Conservation (phyloP, 129 eudicot species). For the Deinandra increscens region DNA sequence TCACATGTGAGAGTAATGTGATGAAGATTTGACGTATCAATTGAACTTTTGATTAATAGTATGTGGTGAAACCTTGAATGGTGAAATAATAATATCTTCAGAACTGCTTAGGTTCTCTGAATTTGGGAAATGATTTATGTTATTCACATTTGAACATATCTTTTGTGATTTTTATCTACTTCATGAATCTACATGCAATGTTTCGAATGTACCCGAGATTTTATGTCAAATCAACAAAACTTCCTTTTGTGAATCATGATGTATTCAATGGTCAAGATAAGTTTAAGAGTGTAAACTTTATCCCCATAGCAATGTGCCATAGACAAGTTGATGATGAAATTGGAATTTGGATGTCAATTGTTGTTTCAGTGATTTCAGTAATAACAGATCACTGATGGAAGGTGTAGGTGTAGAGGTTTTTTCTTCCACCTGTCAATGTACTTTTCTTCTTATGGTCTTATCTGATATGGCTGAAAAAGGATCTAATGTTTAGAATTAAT, state of each 20-base stretch:
- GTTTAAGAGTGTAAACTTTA: background rate
- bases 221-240: conserved; percentile 8
- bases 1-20: conserved; percentile 2
- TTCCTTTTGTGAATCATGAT: conserved; percentile 14
- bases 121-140: conserved; percentile 16
- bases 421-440: background rate
- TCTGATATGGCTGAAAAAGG: background rate
- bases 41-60: background rate
- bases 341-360: conserved; percentile 1
- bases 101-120: background rate
- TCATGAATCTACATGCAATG: background rate
- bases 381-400: background rate
- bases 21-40: background rate
- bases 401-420: conserved; percentile 6
- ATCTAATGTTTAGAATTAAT: background rate
- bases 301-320: conserved; percentile 7
- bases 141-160: background rate
- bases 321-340: conserved; percentile 10
- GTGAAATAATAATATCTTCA: conserved; percentile 18
- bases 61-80: conserved; percentile 8
- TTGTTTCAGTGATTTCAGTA: background rate
- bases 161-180: conserved; percentile 7
- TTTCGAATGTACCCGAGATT: background rate
- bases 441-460: background rate
- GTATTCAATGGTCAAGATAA: background rate